Evolutionary conservation across 176 grass and related monocot genomes (phyloP).

Genomic region (Elaeis guineensis): DNA sequence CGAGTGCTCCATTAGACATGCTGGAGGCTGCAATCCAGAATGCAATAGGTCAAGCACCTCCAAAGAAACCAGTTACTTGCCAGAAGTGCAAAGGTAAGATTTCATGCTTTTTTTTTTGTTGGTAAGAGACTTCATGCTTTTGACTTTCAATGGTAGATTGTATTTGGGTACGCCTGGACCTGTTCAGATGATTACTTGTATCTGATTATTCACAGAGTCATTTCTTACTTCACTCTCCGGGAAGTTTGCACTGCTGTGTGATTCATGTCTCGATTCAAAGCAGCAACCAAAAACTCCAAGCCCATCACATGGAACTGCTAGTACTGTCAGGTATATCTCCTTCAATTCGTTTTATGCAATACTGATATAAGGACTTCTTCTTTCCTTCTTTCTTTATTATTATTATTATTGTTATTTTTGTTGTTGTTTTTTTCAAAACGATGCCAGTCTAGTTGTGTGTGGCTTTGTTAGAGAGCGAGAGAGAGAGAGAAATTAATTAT

Average conservation of each 20-base stretch:
- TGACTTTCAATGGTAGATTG: too few relatives aligned
- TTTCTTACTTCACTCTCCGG: constrained; percentile 31
- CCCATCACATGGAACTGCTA: constrained; percentile 4
- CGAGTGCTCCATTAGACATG: constrained; percentile 34
- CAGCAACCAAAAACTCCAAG: constrained; percentile 9
- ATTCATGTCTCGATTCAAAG: constrained; percentile 44
- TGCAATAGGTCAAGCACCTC: constrained; percentile 38
- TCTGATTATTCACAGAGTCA: constrained; percentile 23
- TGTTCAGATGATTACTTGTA: constrained; percentile 2
- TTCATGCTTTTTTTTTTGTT: not conserved
- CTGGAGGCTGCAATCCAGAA: constrained; percentile 40
- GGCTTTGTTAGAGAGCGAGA: too few relatives aligned
- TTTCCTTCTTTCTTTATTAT: too few relatives aligned
- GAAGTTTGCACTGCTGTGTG: constrained; percentile 50
- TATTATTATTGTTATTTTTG: too few relatives aligned
- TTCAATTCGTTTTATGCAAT: too few relatives aligned
- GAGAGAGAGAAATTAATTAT: too few relatives aligned
- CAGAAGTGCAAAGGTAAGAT: constrained; percentile 40
- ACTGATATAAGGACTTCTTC: too few relatives aligned
- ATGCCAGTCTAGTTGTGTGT: too few relatives aligned
- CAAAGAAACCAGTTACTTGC: constrained; percentile 35
- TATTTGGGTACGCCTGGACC: not conserved
- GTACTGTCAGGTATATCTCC: not conserved
- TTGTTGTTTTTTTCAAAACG: too few relatives aligned
- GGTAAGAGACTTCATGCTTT: not conserved